Conservation (phyloP, 148 eudicot genomes). For the Gaultheria prostrata region DNA sequence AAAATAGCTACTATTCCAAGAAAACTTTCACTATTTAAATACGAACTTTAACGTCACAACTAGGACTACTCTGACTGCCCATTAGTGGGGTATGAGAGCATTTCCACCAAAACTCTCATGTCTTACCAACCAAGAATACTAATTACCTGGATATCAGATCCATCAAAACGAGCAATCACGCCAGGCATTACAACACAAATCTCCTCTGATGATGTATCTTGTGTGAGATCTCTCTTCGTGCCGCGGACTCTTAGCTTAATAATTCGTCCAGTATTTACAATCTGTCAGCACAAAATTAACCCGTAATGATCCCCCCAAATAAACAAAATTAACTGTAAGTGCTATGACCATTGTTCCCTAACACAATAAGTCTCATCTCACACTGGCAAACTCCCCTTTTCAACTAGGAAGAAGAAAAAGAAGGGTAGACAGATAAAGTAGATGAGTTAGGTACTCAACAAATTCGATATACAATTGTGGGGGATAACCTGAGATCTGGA, state of each 20-base stretch:
- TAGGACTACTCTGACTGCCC: not conserved
- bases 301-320: no score
- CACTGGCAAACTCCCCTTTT: not conserved
- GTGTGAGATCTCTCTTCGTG: slow-evolving; percentile 59
- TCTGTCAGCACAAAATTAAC: slow-evolving; percentile 35
- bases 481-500: not conserved
- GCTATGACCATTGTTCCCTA: not conserved
- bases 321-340: not conserved
- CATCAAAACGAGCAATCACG: slow-evolving; percentile 85
- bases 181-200: slow-evolving; percentile 81
- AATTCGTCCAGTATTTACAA: slow-evolving; percentile 66
- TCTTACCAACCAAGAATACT: slow-evolving; percentile 4
- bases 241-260: slow-evolving; percentile 79
- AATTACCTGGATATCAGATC: slow-evolving; percentile 81
- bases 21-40: not conserved
- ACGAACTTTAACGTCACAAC: not conserved
- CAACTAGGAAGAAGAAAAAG: not conserved
- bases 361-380: not conserved
- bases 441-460: not conserved
- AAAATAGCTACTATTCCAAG: not conserved
- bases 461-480: not conserved
- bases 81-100: not conserved
- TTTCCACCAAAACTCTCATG: not conserved
- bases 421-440: not conserved
- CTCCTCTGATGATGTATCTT: slow-evolving; percentile 81